phyloP scores from a whole-genome alignment of 1,284 basidiomycete genomes.

The Gymnopus androsaceus region DNA sequence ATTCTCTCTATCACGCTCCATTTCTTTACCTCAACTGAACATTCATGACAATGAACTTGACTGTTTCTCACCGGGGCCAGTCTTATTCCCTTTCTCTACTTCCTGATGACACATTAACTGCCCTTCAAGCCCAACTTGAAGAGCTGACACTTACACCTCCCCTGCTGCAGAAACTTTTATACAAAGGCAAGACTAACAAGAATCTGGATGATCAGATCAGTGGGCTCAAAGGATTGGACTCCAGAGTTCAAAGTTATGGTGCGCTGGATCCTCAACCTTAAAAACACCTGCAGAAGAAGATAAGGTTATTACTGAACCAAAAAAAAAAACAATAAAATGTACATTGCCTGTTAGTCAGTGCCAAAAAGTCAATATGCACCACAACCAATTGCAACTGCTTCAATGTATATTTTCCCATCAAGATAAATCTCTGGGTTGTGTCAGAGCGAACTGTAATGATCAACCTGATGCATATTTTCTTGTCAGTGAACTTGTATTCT shows the following conservation, averaged over 20 bases:
- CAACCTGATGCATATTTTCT: conserved; percentile 68
- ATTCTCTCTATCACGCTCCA: no score
- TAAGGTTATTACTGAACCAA: conserved; percentile 17
- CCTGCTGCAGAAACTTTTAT: conserved; percentile 67
- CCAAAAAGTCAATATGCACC: conserved; percentile 89
- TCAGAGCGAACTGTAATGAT: conserved; percentile 92
- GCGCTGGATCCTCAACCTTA: conserved; percentile 66
- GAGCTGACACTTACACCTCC: conserved; percentile 66
- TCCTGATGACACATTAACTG: conserved; percentile 46
- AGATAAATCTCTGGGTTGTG: conserved; percentile 88
- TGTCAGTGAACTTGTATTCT: conserved; percentile 74
- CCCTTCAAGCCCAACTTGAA: conserved; percentile 52
- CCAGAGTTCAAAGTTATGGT: conserved; percentile 96
- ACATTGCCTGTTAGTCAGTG: conserved; percentile 79
- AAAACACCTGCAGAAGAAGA: conserved; percentile 57
- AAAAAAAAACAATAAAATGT: conserved; percentile 25
- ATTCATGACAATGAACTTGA: conserved; percentile 14
- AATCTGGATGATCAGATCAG: conserved; percentile 37
- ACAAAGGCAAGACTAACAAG: conserved; percentile 62
- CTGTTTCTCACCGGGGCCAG: conserved; percentile 51
- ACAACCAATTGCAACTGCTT: conserved; percentile 55
- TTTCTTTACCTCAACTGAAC: neutral
- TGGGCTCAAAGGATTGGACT: conserved; percentile 76
- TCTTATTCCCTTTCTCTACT: conserved; percentile 46
- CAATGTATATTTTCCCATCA: conserved; percentile 70